Conservation (phyloP, 768 basidiomycete species). For the Coprinellus aureogranulatus region DNA sequence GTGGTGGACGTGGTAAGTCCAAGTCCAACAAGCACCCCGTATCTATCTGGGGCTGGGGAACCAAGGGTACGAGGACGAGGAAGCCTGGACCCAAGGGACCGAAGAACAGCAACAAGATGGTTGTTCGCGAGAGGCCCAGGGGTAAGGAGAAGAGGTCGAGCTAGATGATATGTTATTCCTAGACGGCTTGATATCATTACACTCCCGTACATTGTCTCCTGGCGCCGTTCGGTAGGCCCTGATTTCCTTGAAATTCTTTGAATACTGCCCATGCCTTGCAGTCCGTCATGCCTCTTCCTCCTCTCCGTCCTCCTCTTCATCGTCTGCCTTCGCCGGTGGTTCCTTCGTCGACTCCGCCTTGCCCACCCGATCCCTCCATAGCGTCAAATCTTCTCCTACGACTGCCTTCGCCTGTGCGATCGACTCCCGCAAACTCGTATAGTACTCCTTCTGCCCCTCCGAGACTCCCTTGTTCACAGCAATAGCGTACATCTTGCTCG, state of each 20-base stretch:
- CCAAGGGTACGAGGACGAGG: constrained; percentile 90
- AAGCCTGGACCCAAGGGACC: constrained; percentile 90
- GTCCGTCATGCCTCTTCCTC: constrained; percentile 14
- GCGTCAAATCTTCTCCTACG: constrained; percentile 67
- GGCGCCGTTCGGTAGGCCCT: background rate
- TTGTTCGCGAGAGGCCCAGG: constrained; percentile 79
- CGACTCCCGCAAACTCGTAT: constrained; percentile 45
- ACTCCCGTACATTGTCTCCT: background rate
- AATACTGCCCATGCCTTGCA: background rate
- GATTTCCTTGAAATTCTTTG: background rate
- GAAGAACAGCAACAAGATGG: constrained; percentile 88
- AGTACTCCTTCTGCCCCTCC: constrained; percentile 41
- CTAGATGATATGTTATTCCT: constrained; percentile 4
- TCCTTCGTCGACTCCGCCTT: constrained; percentile 64
- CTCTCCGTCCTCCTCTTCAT: constrained; percentile 41
- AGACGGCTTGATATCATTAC: background rate
- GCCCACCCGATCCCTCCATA: constrained; percentile 73
- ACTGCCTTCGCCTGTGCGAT: constrained; percentile 51
- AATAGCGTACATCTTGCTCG: constrained; percentile 20
- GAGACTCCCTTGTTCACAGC: constrained; percentile 10
- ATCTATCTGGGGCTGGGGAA: constrained; percentile 89
- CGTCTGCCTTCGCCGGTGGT: constrained; percentile 42
- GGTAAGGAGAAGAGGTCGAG: constrained; percentile 49
- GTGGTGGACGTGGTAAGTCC: constrained; percentile 96
- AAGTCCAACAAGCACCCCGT: constrained; percentile 95